A percentile compares a stretch with the other conserved stretches of the same genome.
phyloP scores from a whole-genome alignment of 2,329 filamentous ascomycete species.

The Metarhizium humberi region DNA sequence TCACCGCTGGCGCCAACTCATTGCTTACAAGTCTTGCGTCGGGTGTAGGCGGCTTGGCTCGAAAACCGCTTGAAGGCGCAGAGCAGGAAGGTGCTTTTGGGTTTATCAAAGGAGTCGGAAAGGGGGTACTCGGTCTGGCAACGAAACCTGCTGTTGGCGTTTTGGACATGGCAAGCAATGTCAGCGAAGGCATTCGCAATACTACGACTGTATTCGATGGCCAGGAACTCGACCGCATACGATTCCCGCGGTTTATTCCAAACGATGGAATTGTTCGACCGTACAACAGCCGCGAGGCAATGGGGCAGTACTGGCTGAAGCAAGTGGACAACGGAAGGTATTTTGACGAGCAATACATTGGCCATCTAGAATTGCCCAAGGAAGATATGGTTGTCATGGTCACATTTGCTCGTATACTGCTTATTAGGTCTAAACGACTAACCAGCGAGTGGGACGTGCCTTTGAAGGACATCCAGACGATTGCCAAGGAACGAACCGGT shows the following conservation, averaged over 20 bases:
- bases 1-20: constrained; percentile 90
- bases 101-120: constrained; percentile 96
- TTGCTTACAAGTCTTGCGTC: constrained; percentile 88
- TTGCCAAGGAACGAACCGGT: constrained; percentile 91
- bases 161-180: constrained; percentile 92
- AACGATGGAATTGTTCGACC: constrained; percentile 89
- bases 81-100: constrained; percentile 90
- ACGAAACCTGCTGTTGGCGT: constrained; percentile 96
- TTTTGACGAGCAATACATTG: constrained; percentile 96
- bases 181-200: constrained; percentile 95
- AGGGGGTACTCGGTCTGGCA: constrained; percentile 85
- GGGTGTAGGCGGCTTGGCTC: constrained; percentile 84
- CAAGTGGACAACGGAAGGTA: constrained; percentile 95
- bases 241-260: constrained; percentile 86
- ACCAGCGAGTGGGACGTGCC: constrained; percentile 93
- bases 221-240: constrained; percentile 86
- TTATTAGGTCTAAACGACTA: constrained; percentile 78
- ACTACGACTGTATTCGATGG: constrained; percentile 97
- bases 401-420: constrained; percentile 78
- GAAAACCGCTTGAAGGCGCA: constrained; percentile 89
- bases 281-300: constrained; percentile 87
- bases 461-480: constrained; percentile 92
- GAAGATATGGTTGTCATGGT: constrained; percentile 88
- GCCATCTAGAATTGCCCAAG: constrained; percentile 81
- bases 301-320: constrained; percentile 98